A percentile compares a stretch with the other conserved stretches of the same genome.
Evolutionary conservation across 2,329 filamentous ascomycete species (phyloP).

Genomic region (Colletotrichum graminicola): DNA sequence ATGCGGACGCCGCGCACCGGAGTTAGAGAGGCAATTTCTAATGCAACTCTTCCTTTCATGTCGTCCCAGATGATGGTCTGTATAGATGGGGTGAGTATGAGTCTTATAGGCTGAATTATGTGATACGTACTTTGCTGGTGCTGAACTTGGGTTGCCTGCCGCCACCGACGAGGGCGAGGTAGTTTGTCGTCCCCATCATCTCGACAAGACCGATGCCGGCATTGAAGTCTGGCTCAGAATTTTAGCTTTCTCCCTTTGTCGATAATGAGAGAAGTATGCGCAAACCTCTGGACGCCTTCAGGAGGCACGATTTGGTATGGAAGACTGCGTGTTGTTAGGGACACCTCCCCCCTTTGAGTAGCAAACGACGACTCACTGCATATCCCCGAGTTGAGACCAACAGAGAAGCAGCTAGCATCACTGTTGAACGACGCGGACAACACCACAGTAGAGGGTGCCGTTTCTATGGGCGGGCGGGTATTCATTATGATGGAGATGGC

Average conservation of each 20-base stretch:
- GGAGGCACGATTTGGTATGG: constrained; percentile 77
- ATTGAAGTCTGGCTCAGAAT: constrained; percentile 72
- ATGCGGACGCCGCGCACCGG: constrained; percentile 81
- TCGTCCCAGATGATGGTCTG: constrained; percentile 94
- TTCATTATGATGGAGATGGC: constrained; percentile 73
- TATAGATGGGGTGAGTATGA: constrained; percentile 14
- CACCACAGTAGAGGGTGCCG: constrained; percentile 78
- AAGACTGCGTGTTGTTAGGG: constrained; percentile 68
- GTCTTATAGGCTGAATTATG: neutral
- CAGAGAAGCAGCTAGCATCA: constrained; percentile 86
- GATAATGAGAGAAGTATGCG: neutral
- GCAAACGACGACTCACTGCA: constrained; percentile 71
- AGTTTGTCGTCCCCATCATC: constrained; percentile 90
- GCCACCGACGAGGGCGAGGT: constrained; percentile 89
- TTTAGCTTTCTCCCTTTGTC: neutral
- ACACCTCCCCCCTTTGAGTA: neutral
- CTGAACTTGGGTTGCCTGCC: constrained; percentile 88
- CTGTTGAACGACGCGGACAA: constrained; percentile 89
- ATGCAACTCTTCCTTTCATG: constrained; percentile 75
- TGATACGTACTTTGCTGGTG: constrained; percentile 77
- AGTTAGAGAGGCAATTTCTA: constrained; percentile 85
- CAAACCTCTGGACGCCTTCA: constrained; percentile 68
- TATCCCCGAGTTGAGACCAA: constrained; percentile 88
- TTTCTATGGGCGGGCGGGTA: constrained; percentile 86
- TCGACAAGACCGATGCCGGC: constrained; percentile 85